Evolutionary conservation across 2,329 filamentous ascomycete genomes (phyloP).

Genomic region (Cryphonectria nitschkei): DNA sequence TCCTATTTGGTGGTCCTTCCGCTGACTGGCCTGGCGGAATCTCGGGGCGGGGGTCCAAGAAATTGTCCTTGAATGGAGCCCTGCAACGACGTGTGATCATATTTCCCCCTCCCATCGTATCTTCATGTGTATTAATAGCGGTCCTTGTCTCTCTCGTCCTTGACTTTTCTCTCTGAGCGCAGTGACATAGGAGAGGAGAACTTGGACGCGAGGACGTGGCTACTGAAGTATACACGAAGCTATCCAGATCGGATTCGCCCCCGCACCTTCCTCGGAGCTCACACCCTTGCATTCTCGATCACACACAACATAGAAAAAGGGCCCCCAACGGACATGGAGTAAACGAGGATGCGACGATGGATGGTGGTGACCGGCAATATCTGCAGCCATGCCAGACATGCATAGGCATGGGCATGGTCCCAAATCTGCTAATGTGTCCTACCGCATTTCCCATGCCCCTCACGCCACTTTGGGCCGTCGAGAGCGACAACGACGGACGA

Average conservation of each 20-base stretch:
- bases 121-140: neutral
- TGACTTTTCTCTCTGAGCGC: no score
- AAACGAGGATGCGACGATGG: neutral
- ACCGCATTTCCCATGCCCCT: neutral
- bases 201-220: neutral
- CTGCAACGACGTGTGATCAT: neutral
- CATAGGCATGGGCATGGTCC: neutral
- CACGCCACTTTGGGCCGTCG: neutral
- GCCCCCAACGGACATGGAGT: neutral
- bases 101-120: neutral
- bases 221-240: neutral
- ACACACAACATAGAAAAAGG: neutral
- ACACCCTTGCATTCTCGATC: neutral
- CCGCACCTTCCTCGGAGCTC: neutral
- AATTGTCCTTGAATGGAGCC: neutral
- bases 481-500: neutral
- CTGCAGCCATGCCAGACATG: constrained; percentile 12
- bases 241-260: neutral
- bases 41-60: constrained; percentile 12
- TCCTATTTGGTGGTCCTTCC: constrained; percentile 9
- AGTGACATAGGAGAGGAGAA: no score
- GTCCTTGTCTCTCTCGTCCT: neutral
- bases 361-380: constrained; percentile 3
- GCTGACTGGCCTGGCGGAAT: constrained; percentile 8
- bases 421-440: constrained; percentile 8